These are phyloP conservation scores for Aspergillus ochraceus DNA, from an alignment of 2,329 filamentous ascomycete genomes.

Conservation along the genomic window DNA sequence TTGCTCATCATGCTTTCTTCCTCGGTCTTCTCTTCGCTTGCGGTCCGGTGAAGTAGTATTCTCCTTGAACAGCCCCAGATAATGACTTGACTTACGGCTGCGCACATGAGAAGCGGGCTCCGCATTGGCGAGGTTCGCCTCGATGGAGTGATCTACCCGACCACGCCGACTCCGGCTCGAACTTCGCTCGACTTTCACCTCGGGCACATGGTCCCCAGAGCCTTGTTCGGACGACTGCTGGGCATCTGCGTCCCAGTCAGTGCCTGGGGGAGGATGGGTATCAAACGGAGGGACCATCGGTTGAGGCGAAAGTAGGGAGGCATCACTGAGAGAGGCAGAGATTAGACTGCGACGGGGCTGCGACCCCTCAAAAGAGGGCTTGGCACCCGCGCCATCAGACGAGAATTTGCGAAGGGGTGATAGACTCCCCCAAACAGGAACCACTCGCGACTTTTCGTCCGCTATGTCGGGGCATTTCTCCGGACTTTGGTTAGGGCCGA, in stretches of 20 bases:
- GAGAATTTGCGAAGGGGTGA: conserved; percentile 23
- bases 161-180: conserved; percentile 45
- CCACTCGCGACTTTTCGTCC: conserved; percentile 18
- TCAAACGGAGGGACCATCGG: conserved; percentile 22
- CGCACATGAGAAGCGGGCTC: conserved; percentile 57
- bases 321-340: conserved; percentile 30
- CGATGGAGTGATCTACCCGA: conserved; percentile 62
- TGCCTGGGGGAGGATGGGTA: conserved; percentile 16
- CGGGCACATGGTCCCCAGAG: conserved; percentile 21
- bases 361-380: conserved; percentile 19
- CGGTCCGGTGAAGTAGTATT: conserved; percentile 57
- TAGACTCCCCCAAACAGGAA: conserved; percentile 17
- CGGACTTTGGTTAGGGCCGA: conserved; percentile 26
- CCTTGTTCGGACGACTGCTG: conserved; percentile 25
- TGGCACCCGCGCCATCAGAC: conserved; percentile 26
- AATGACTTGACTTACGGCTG: conserved; percentile 66
- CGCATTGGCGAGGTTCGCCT: conserved; percentile 60
- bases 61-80: conserved; percentile 64
- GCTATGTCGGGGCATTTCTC: conserved; percentile 21
- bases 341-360: conserved; percentile 25
- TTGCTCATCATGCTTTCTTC: conserved; percentile 35
- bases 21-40: conserved; percentile 50
- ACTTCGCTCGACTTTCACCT: conserved; percentile 35
- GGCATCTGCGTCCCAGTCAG: conserved; percentile 21
- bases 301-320: conserved; percentile 20